Evolutionary conservation across 1,139 yeast genomes (phyloP).

Genomic region (Candida mesenterica): DNA sequence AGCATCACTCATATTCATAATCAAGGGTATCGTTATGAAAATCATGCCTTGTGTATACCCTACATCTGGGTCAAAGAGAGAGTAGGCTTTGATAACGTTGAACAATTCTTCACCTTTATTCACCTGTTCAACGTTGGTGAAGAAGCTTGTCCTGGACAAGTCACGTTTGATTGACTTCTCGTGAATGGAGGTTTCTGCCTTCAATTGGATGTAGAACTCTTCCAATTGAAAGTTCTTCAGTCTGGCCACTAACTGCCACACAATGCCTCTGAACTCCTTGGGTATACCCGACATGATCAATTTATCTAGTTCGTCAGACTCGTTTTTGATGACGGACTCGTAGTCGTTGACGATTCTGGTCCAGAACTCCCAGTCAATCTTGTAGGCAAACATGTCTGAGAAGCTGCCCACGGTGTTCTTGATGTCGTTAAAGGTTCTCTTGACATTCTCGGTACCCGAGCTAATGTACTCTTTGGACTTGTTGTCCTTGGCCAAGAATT

Average conservation of each 20-base stretch:
- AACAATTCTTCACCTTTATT: slow-evolving; percentile 57
- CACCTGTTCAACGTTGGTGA: slow-evolving; percentile 56
- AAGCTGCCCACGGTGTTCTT: slow-evolving; percentile 48
- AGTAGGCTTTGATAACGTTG: slow-evolving; percentile 79
- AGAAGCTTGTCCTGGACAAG: slow-evolving; percentile 79
- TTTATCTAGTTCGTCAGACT: slow-evolving; percentile 57
- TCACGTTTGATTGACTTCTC: slow-evolving; percentile 81
- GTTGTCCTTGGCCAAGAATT: slow-evolving; percentile 30
- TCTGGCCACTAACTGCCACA: slow-evolving; percentile 90
- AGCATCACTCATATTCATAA: slow-evolving; percentile 76
- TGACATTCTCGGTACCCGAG: slow-evolving; percentile 61
- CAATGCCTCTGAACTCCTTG: slow-evolving; percentile 75
- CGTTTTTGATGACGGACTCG: slow-evolving; percentile 58
- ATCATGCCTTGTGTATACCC: slow-evolving; percentile 99
- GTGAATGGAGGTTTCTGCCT: slow-evolving; percentile 56
- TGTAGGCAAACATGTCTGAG: slow-evolving; percentile 36
- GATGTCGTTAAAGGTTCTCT: slow-evolving; percentile 58
- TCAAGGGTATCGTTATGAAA: slow-evolving; percentile 79
- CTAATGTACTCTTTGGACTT: slow-evolving; percentile 48
- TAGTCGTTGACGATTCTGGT: slow-evolving; percentile 74
- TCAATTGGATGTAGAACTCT: slow-evolving; percentile 59
- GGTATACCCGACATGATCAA: slow-evolving; percentile 81
- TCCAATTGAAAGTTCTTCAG: slow-evolving; percentile 74
- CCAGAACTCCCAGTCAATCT: slow-evolving; percentile 87
- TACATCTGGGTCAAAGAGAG: slow-evolving; percentile 84